Percentiles rank a stretch among this genome's conserved stretches.
These are phyloP conservation scores for Xerocomellus chrysenteron DNA, from an alignment of 768 basidiomycete species.

Conservation along the genomic window DNA sequence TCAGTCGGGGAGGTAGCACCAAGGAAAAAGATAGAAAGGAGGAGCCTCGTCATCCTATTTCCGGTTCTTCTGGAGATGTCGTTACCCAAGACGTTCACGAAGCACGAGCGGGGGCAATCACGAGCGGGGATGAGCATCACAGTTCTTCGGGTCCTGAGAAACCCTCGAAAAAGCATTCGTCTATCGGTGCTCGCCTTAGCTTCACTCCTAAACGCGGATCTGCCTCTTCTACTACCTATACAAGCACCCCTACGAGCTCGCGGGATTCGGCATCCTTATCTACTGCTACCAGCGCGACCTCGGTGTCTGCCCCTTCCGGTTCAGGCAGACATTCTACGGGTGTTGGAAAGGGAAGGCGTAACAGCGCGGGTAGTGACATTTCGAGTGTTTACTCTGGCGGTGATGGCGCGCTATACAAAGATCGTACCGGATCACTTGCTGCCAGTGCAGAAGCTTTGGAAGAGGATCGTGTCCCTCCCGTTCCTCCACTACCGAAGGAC, in stretches of 20 bases:
- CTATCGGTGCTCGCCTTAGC: conserved; percentile 60
- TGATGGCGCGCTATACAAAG: conserved; percentile 62
- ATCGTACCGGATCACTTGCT: conserved; percentile 63
- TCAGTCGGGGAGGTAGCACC: conserved; percentile 38
- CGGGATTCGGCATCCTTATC: conserved; percentile 86
- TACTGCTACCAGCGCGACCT: conserved; percentile 73
- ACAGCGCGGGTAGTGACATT: conserved; percentile 85
- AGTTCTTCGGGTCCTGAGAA: conserved; percentile 53
- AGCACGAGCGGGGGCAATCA: conserved; percentile 39
- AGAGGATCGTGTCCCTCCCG: conserved; percentile 78
- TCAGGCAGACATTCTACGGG: conserved; percentile 72
- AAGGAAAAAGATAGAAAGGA: conserved; percentile 49
- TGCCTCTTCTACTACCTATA: conserved; percentile 84
- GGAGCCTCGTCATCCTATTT: conserved; percentile 32
- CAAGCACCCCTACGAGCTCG: conserved; percentile 79
- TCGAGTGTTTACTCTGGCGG: conserved; percentile 67
- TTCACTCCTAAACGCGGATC: conserved; percentile 87
- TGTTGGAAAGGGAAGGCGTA: conserved; percentile 60
- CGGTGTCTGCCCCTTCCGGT: conserved; percentile 55
- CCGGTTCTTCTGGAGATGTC: conserved; percentile 33
- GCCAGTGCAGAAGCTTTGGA: conserved; percentile 59
- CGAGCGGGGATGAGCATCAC: conserved; percentile 59
- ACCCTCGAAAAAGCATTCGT: conserved; percentile 62
- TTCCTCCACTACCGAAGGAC: conserved; percentile 91
- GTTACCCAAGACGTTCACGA: conserved; percentile 42